A percentile compares a stretch with the other conserved stretches of the same genome.
phyloP scores from a whole-genome alignment of 768 basidiomycete genomes.

The Lactifluus subvellereus region DNA sequence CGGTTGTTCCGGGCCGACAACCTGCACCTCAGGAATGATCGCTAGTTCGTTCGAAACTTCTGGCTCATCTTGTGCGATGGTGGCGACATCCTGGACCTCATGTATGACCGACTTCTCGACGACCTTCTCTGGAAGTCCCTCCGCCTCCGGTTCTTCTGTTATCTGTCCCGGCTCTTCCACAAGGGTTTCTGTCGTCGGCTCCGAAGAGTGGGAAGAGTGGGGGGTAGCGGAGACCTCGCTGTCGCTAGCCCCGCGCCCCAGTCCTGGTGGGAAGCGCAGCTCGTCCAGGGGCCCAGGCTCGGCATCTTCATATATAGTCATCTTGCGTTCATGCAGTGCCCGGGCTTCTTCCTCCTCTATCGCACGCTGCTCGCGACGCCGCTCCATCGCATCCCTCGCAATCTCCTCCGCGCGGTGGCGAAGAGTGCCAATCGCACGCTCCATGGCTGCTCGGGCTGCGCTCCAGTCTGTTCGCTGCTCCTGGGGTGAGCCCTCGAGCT shows the following conservation, averaged over 20 bases:
- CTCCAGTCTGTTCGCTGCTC: constrained; percentile 16
- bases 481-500: constrained; percentile 9
- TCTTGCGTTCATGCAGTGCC: constrained; percentile 12
- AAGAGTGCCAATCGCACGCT: constrained; percentile 15
- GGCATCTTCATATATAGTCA: constrained; percentile 15
- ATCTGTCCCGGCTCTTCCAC: constrained; percentile 12
- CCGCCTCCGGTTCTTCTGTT: not conserved
- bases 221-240: not conserved
- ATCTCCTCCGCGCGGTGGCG: constrained; percentile 16
- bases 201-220: constrained; percentile 16
- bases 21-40: constrained; percentile 1
- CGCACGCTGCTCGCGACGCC: constrained; percentile 8
- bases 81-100: not conserved
- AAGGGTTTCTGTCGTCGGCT: constrained; percentile 12
- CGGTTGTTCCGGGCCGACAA: not conserved
- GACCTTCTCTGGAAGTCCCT: not conserved
- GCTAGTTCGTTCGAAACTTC: not conserved
- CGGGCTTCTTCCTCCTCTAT: constrained; percentile 11
- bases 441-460: constrained; percentile 15
- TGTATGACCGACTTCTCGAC: not conserved
- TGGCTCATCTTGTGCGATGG: constrained; percentile 4
- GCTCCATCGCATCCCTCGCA: constrained; percentile 16
- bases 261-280: constrained; percentile 20
- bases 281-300: constrained; percentile 12
- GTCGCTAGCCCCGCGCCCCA: not conserved